Evolutionary conservation across 352 stramenopile species (phyloP).

Genomic region (Aphanomyces cochlioides): DNA sequence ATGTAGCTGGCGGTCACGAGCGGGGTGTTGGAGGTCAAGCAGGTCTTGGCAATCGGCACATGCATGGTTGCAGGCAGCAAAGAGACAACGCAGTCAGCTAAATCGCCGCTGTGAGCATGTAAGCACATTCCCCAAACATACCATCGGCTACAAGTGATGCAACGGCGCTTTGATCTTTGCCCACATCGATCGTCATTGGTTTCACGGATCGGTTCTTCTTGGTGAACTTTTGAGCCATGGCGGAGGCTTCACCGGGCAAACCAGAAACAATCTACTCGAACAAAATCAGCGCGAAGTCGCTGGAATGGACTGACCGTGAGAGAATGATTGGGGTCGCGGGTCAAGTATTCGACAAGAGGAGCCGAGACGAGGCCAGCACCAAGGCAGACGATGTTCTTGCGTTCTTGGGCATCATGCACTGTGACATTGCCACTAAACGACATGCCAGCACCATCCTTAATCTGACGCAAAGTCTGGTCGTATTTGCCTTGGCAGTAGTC

Average conservation of each 20-base stretch:
- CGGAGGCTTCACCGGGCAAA: slow-evolving; percentile 62
- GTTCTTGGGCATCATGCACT: slow-evolving; percentile 44
- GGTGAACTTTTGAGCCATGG: slow-evolving; percentile 65
- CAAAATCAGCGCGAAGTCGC: neutral
- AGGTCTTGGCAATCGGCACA: slow-evolving; percentile 80
- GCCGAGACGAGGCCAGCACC: slow-evolving; percentile 78
- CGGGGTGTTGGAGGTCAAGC: slow-evolving; percentile 79
- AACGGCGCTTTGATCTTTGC: slow-evolving; percentile 54
- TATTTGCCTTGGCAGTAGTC: slow-evolving; percentile 75
- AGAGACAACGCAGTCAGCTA: slow-evolving; percentile 91
- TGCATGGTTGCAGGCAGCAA: slow-evolving; percentile 94
- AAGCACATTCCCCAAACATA: slow-evolving; percentile 86
- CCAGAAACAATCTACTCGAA: slow-evolving; percentile 52
- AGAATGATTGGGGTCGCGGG: slow-evolving; percentile 61
- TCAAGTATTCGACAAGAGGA: slow-evolving; percentile 85
- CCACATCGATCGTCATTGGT: slow-evolving; percentile 76
- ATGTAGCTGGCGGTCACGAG: slow-evolving; percentile 96
- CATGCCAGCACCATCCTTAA: slow-evolving; percentile 45
- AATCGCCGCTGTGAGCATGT: slow-evolving; percentile 90
- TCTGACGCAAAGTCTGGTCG: slow-evolving; percentile 51
- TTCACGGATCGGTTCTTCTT: slow-evolving; percentile 46
- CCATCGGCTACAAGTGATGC: slow-evolving; percentile 61
- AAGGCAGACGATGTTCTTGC: slow-evolving; percentile 83
- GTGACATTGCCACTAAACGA: slow-evolving; percentile 35
- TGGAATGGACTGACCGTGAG: slow-evolving; percentile 39